Evolutionary conservation across 2,329 filamentous ascomycete genomes (phyloP).

Genomic region (Metarhizium rileyi): DNA sequence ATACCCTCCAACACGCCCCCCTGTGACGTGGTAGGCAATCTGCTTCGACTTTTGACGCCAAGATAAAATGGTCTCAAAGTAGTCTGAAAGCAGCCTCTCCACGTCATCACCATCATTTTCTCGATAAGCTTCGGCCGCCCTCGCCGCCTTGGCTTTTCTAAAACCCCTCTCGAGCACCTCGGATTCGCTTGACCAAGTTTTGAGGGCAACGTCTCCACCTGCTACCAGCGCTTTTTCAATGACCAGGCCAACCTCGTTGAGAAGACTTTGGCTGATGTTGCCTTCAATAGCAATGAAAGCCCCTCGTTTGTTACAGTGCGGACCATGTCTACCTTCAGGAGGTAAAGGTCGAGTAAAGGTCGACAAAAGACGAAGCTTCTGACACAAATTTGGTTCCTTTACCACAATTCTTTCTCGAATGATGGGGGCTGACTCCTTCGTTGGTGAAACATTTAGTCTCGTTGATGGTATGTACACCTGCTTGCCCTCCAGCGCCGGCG

Average conservation of each 20-base stretch:
- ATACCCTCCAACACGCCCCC: not conserved
- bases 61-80: conserved; percentile 49
- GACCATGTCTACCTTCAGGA: conserved; percentile 21
- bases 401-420: conserved; percentile 24
- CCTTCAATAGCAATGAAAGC: conserved; percentile 80
- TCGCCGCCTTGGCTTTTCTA: not conserved
- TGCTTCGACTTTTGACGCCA: conserved; percentile 72
- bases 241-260: conserved; percentile 48
- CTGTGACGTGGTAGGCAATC: conserved; percentile 46
- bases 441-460: conserved; percentile 13
- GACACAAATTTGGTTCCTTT: conserved; percentile 53
- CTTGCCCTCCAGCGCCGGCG: conserved; percentile 16
- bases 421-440: not conserved
- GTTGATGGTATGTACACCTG: conserved; percentile 18
- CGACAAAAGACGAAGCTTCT: conserved; percentile 67
- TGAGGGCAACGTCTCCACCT: conserved; percentile 31
- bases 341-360: conserved; percentile 64
- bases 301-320: conserved; percentile 47
- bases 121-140: not conserved
- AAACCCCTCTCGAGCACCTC: not conserved
- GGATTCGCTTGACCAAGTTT: conserved; percentile 30
- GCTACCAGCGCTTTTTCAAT: conserved; percentile 53
- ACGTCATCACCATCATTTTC: conserved; percentile 5
- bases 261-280: conserved; percentile 36
- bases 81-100: conserved; percentile 42